Evolutionary conservation across 2,329 filamentous ascomycete species (phyloP), one percentile per base, ranked within the genome.

Genomic region (Epichloe sp.): DNA sequence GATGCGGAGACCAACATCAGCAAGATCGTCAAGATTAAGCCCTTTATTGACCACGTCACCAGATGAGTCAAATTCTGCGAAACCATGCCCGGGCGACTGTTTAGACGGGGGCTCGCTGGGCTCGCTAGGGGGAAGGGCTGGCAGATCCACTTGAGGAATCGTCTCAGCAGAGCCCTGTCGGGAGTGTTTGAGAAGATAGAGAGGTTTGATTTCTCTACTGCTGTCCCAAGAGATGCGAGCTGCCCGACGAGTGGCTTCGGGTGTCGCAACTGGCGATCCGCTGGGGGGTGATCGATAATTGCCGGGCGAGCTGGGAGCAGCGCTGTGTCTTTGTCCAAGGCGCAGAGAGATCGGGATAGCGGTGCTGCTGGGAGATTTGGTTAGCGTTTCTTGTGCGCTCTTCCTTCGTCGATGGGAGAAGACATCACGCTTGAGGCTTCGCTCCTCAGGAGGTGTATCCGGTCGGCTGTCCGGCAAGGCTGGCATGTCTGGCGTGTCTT

Each of bases 151-250:
- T 12, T 52, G 53, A 1, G 73, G 62, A 26, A 65, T 56, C 21
- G 62, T 58, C 31, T 65, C 62, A 3, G 59, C 58, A 5, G 66
- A 60, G 43, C 65, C 65, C 42, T 71, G 68, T 8, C 72, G 69
- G 3, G 70, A 71, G 56, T 71, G 81, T 64, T 94, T 86, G 6
- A 95, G 79, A 21, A 95, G 80, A 66, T 86, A 91, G 8, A 96
- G 70, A 0, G 90, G 90, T 57, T 86, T 83, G 60, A 90, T 83
- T 62, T 93, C 88, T 50, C 78, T 78, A 17, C 75, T 76, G 56
- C 68, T 78, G 44, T 82, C 79, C 79, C 79, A 83, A 0, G 78
- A 82, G 12, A 70, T 79, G 12, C 80, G 72, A 21, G 71, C 60
- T 42, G 67, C 62, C 47, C 67, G 64, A 57, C 68, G 73, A 14